These are phyloP conservation scores for Pythium grandisporangium DNA, from an alignment of 352 stramenopile genomes.

Conservation along the genomic window DNA sequence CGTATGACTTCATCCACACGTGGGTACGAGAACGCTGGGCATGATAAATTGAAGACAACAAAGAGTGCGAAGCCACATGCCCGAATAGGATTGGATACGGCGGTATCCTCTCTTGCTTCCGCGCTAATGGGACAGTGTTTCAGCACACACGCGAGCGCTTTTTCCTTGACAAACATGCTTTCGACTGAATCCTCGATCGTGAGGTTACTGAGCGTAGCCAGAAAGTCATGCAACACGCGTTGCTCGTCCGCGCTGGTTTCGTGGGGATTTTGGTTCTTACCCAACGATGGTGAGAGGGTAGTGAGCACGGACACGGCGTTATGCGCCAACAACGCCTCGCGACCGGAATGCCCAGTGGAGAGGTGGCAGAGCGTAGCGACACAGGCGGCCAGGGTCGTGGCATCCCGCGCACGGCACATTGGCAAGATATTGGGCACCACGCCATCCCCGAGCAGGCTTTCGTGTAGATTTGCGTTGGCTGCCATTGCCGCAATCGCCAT, in stretches of 20 bases:
- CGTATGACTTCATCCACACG: constrained; percentile 56
- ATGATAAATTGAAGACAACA: constrained; percentile 73
- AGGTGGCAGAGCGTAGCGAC: constrained; percentile 50
- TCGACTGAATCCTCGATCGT: constrained; percentile 69
- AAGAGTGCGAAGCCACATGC: constrained; percentile 40
- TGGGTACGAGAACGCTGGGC: constrained; percentile 51
- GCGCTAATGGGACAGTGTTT: constrained; percentile 38
- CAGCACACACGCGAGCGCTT: constrained; percentile 48
- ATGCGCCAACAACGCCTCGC: too few relatives aligned
- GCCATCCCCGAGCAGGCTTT: constrained; percentile 44
- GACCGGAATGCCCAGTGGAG: too few relatives aligned
- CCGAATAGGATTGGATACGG: too few relatives aligned
- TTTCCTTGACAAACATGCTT: constrained; percentile 61
- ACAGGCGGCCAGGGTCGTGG: constrained; percentile 33
- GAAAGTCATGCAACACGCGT: constrained; percentile 25
- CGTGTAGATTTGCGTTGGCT: constrained; percentile 33
- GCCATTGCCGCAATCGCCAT: constrained; percentile 62
- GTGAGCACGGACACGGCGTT: background rate
- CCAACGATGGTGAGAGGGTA: constrained; percentile 2
- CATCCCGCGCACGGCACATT: constrained; percentile 55
- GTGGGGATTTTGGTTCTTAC: too few relatives aligned
- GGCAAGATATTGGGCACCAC: constrained; percentile 47
- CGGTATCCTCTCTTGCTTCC: too few relatives aligned
- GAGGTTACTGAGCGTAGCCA: constrained; percentile 55
- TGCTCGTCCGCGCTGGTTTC: constrained; percentile 28